Percentiles rank a stretch among this genome's conserved stretches.
These are phyloP conservation scores for Termitomyces sp. DNA, from an alignment of 768 basidiomycete genomes.

Conservation along the genomic window DNA sequence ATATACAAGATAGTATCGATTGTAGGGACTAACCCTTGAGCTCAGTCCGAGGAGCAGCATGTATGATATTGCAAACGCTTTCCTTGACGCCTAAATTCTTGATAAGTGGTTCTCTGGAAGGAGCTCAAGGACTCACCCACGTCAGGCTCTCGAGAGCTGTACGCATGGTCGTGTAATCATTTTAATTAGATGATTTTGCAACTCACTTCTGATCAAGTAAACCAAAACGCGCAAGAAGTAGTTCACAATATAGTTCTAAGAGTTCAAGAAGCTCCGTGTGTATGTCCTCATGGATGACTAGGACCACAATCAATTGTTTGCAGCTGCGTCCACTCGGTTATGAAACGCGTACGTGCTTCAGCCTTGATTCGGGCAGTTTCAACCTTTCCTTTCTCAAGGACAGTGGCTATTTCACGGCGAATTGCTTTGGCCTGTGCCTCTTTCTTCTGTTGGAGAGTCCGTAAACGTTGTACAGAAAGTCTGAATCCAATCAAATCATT, in stretches of 20 bases:
- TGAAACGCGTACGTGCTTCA: slow-evolving; percentile 61
- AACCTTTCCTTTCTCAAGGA: slow-evolving; percentile 72
- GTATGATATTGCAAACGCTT: slow-evolving; percentile 83
- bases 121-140: slow-evolving; percentile 36
- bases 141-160: slow-evolving; percentile 79
- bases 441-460: slow-evolving; percentile 90
- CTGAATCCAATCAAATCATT: slow-evolving; percentile 28
- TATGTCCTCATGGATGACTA: slow-evolving; percentile 82
- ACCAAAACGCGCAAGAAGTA: slow-evolving; percentile 89
- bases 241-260: slow-evolving; percentile 90
- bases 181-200: neutral
- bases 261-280: slow-evolving; percentile 87
- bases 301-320: neutral
- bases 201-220: slow-evolving; percentile 84
- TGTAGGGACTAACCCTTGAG: slow-evolving; percentile 57
- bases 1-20: neutral
- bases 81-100: slow-evolving; percentile 44
- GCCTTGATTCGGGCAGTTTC: slow-evolving; percentile 85
- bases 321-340: neutral
- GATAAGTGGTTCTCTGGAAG: neutral
- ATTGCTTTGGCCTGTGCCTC: slow-evolving; percentile 69
- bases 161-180: slow-evolving; percentile 7
- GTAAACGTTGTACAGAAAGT: slow-evolving; percentile 78
- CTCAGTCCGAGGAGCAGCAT: slow-evolving; percentile 89
- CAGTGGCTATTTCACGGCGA: slow-evolving; percentile 74